phyloP scores from a whole-genome alignment of 805 yeast species.

The Kregervanrija delftensis region DNA sequence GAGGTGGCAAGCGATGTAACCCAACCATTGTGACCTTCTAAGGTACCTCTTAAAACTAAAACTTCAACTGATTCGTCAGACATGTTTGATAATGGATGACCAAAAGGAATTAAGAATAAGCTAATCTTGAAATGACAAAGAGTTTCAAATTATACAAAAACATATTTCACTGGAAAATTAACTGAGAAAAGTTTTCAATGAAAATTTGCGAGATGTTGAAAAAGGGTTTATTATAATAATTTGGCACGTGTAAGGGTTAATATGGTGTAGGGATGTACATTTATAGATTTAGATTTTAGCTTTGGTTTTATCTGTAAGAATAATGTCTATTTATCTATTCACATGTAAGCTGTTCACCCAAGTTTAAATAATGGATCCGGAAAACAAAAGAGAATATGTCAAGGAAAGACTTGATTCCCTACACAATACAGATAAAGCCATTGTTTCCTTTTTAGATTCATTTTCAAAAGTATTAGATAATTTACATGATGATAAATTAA shows the following conservation, averaged over 20 bases:
- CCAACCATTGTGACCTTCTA: conserved; percentile 95
- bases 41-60: conserved; percentile 99
- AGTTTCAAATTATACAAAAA: background rate
- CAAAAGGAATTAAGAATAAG: background rate
- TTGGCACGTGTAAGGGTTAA: background rate
- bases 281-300: background rate
- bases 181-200: background rate
- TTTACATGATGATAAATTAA: conserved; percentile 24
- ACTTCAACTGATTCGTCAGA: conserved; percentile 73
- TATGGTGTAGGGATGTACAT: background rate
- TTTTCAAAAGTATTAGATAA: conserved; percentile 42
- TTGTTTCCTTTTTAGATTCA: conserved; percentile 44
- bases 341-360: too few relatives aligned
- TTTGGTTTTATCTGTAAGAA: background rate
- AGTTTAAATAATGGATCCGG: conserved; percentile 4
- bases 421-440: conserved; percentile 41
- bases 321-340: background rate
- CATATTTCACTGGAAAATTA: background rate
- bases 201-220: background rate
- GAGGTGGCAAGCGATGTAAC: conserved; percentile 98
- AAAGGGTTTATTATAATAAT: background rate
- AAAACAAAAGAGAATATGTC: conserved; percentile 27
- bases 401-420: conserved; percentile 47
- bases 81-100: conserved; percentile 31
- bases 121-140: background rate